A percentile compares a stretch with the other conserved stretches of the same genome.
Evolutionary conservation across 306 rosid species (phyloP).

Genomic region (Prunus dulcis): DNA sequence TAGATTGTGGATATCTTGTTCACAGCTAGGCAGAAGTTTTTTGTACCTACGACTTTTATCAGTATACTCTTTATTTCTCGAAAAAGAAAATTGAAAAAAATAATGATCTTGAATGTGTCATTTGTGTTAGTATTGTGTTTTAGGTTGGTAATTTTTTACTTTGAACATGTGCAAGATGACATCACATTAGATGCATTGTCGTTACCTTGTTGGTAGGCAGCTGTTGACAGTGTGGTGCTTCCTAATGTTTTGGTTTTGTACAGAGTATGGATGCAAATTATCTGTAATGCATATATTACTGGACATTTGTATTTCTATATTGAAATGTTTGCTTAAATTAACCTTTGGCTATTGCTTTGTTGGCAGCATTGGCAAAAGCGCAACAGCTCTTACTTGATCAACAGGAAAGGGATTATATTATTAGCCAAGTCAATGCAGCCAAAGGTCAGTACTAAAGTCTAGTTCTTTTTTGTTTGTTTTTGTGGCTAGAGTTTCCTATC

Average conservation of each 20-base stretch:
- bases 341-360: constrained; percentile 26
- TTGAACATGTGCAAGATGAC: background rate
- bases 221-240: constrained; percentile 1
- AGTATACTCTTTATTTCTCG: background rate
- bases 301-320: constrained; percentile 6
- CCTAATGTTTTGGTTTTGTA: background rate
- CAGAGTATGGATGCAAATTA: background rate
- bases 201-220: background rate
- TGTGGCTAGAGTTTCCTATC: constrained; percentile 5
- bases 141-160: background rate
- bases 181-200: background rate
- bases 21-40: background rate
- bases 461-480: constrained; percentile 1
- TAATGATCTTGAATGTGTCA: background rate
- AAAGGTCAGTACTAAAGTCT: constrained; percentile 59
- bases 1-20: background rate
- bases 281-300: background rate
- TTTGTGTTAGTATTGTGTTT: background rate
- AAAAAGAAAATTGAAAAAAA: background rate
- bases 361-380: constrained; percentile 92
- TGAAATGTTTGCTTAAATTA: constrained; percentile 11
- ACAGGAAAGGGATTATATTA: constrained; percentile 88
- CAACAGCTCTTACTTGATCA: constrained; percentile 89
- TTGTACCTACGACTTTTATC: background rate
- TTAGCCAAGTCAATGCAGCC: constrained; percentile 83